Evolutionary conservation across 306 rosid genomes (phyloP).

Genomic region (Geum urbanum): DNA sequence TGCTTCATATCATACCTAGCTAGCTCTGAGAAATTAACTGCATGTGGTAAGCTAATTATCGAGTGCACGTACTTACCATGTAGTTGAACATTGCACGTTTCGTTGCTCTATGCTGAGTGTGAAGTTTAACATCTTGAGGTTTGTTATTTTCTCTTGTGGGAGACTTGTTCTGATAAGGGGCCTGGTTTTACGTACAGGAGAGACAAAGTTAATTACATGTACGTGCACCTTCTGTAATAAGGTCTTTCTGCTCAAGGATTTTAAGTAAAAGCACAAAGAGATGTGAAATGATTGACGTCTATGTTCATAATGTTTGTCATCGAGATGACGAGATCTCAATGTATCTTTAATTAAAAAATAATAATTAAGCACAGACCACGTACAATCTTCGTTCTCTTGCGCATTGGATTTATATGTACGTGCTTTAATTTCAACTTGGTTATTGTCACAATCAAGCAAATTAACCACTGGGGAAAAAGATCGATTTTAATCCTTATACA

Average conservation of each 20-base stretch:
- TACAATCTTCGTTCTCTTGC: no score
- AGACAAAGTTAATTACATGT: neutral
- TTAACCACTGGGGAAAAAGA: neutral
- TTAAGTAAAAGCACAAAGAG: no score
- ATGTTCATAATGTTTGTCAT: no score
- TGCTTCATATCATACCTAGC: neutral
- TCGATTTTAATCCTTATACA: neutral
- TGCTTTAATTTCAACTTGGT: no score
- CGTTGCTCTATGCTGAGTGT: conserved; percentile 76
- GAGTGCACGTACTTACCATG: conserved; percentile 37
- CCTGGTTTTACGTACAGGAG: neutral
- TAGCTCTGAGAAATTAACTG: neutral
- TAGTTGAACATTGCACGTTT: conserved; percentile 90
- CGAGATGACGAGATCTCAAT: no score
- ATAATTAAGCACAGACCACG: no score
- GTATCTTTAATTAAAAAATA: no score
- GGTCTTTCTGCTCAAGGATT: no score
- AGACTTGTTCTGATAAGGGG: conserved; percentile 20
- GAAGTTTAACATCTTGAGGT: conserved; percentile 79
- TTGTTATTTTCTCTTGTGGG: conserved; percentile 61
- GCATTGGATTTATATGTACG: no score
- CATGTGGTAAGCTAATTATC: neutral
- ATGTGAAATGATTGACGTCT: no score
- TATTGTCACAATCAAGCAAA: no score
- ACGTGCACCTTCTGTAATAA: no score